phyloP scores from a whole-genome alignment of 2,329 filamentous ascomycete species.

The Zasmidium angulare region DNA sequence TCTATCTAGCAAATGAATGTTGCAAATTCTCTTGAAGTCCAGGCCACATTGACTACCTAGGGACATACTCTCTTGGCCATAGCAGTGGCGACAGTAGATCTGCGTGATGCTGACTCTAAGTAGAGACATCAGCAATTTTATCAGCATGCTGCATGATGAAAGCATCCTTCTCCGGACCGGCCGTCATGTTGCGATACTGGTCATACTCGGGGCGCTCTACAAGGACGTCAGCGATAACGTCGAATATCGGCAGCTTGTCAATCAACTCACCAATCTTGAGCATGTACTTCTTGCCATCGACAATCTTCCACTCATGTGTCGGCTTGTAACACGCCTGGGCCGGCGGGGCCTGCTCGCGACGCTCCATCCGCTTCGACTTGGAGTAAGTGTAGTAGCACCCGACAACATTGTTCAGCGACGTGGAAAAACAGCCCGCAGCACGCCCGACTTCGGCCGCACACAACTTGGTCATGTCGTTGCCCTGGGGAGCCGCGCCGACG shows the following conservation, averaged over 20 bases:
- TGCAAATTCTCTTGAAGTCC: not conserved
- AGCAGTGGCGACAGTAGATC: not conserved
- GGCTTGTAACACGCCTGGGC: not conserved
- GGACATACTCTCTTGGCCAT: not conserved
- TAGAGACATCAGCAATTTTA: not conserved
- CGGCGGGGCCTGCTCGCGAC: not conserved
- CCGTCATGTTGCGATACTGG: not conserved
- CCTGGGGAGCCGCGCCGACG: not conserved
- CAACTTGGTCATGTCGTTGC: not conserved
- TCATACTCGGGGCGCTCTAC: not conserved
- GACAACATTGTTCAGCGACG: not conserved
- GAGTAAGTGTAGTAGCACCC: not conserved
- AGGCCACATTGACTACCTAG: not conserved
- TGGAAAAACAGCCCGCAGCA: not conserved
- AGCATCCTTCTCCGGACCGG: not conserved
- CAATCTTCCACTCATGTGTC: not conserved
- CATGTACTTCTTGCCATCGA: not conserved
- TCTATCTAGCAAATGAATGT: not conserved
- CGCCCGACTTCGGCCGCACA: not conserved
- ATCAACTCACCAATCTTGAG: not conserved
- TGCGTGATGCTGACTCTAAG: not conserved
- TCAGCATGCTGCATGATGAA: not conserved
- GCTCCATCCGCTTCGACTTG: not conserved
- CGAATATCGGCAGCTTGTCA: not conserved
- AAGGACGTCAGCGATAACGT: not conserved